Base-by-base conservation (phyloP, 2,329 filamentous ascomycete species). In the Neodidymelliopsis sp. region DNA sequence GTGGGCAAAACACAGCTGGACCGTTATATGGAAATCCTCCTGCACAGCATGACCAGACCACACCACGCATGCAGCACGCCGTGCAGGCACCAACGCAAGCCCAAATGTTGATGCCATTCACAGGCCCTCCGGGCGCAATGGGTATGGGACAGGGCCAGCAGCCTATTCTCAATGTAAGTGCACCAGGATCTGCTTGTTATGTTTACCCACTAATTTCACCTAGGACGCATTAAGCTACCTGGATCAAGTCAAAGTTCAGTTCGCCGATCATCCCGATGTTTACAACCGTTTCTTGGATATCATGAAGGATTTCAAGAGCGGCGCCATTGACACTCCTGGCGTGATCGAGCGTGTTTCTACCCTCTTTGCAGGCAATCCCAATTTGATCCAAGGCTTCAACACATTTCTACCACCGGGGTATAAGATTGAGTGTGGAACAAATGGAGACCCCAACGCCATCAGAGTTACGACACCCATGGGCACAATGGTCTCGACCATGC, bases 261-360 rank as follows among this genome's bases (percentile, higher is more conserved):
- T 99, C 63, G 89, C 91, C 53, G 93, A 97, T 56, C 91, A 97
- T 60, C 92, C 94, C 4, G 93, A 97, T 72, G 94, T 99, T 0
- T 99, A 99, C 67, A 97, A 97, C 67, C 83, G 90, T 27, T 97
- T 99, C 64, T 77, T 99, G 34, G 94, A 99, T 63, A 99, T 99
- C 37, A 99, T 99, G 94, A 99, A 99, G 69, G 94, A 99, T 64
- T 99, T 99, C 73, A 99, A 99, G 76, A 96, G 91, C 65, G 93
- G 96, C 76, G 91, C 92, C 84, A 99, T 99, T 64, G 94, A 99
- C 70, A 99, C 94, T 0, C 94, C 94, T 0, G 94, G 94, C 1
- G 94, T 99, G 2, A 99, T 99, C 61, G 95, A 96, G 65, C 87
- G 94, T 37, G 94, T 99, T 20, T 97, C 94, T 2, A 91, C 91